Evolutionary conservation across 352 stramenopile genomes (phyloP).

Genomic region (Saprolegnia diclina): DNA sequence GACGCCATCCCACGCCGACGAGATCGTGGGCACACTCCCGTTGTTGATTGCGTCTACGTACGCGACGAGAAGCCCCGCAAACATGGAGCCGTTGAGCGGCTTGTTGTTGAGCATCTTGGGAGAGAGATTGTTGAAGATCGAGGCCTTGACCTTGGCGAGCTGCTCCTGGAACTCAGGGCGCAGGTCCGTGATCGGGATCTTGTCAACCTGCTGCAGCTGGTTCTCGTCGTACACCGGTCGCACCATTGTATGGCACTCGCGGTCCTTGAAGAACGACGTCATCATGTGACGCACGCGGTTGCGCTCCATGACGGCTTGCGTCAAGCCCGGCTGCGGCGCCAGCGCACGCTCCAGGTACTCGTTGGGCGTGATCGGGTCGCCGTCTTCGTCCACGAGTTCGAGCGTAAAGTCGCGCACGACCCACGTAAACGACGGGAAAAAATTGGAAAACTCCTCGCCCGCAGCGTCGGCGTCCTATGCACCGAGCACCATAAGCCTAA

Average conservation of each 20-base stretch:
- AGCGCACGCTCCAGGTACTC: conserved; percentile 82
- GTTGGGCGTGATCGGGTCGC: conserved; percentile 61
- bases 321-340: conserved; percentile 56
- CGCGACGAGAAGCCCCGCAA: conserved; percentile 57
- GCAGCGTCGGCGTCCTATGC: conserved; percentile 30
- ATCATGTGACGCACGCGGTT: conserved; percentile 80
- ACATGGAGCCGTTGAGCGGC: conserved; percentile 76
- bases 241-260: conserved; percentile 76
- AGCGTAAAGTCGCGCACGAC: conserved; percentile 85
- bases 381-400: conserved; percentile 79
- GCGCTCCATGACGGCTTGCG: conserved; percentile 56
- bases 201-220: conserved; percentile 70
- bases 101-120: conserved; percentile 83
- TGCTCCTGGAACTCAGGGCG: conserved; percentile 73
- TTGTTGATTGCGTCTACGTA: conserved; percentile 86
- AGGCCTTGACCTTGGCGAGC: conserved; percentile 52
- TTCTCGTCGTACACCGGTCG: conserved; percentile 73
- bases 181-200: conserved; percentile 54
- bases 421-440: conserved; percentile 87
- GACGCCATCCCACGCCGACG: conserved; percentile 80
- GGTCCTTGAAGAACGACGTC: conserved; percentile 79
- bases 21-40: conserved; percentile 82
- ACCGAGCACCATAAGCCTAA: background rate
- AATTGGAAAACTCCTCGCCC: conserved; percentile 71
- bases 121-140: conserved; percentile 65